These are phyloP conservation scores for Colletotrichum neosansevieriae DNA, from an alignment of 2,329 filamentous ascomycete genomes.

Conservation along the genomic window DNA sequence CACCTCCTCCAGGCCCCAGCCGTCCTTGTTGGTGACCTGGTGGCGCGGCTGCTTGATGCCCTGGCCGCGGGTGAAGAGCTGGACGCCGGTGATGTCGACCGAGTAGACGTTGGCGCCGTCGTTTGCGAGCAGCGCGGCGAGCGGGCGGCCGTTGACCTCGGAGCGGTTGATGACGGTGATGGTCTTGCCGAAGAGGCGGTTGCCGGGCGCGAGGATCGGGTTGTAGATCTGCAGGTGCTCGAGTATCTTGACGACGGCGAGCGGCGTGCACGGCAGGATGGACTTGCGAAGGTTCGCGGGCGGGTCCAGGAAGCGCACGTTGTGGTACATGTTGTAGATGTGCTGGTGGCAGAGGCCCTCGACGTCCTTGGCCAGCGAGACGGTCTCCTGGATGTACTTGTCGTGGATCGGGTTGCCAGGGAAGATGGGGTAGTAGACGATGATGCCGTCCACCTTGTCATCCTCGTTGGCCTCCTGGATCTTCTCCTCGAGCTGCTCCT, in stretches of 20 bases:
- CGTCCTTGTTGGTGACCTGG: conserved; percentile 86
- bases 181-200: conserved; percentile 91
- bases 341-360: conserved; percentile 94
- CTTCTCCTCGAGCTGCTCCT: conserved; percentile 90
- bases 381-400: conserved; percentile 95
- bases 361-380: conserved; percentile 91
- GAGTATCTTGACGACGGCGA: conserved; percentile 96
- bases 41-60: conserved; percentile 89
- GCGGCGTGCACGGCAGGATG: conserved; percentile 93
- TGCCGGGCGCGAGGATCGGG: conserved; percentile 90
- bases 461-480: conserved; percentile 89
- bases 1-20: conserved; percentile 83
- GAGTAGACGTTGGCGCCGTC: conserved; percentile 96
- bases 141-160: conserved; percentile 92
- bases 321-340: conserved; percentile 99
- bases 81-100: conserved; percentile 90
- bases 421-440: conserved; percentile 99
- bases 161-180: conserved; percentile 97
- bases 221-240: conserved; percentile 98
- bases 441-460: conserved; percentile 83
- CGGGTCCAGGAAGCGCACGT: conserved; percentile 91
- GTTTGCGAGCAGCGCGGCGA: conserved; percentile 94
- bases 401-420: conserved; percentile 83
- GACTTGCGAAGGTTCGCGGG: conserved; percentile 85
- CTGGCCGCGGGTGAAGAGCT: conserved; percentile 90